These are phyloP conservation scores for Gynandropsis gynandra DNA, from an alignment of 345 rosid species.

Conservation along the genomic window DNA sequence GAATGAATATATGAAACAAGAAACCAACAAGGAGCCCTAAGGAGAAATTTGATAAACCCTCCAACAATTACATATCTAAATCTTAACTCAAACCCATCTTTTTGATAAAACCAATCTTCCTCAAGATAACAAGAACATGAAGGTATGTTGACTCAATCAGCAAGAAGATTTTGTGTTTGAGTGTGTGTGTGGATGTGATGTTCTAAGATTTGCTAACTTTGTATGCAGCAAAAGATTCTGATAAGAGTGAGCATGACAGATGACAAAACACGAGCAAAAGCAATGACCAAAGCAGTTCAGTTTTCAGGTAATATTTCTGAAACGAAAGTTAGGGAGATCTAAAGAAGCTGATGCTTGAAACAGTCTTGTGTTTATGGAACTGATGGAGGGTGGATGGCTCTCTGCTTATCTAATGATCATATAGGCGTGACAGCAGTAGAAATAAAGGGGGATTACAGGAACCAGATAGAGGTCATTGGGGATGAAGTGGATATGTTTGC, in stretches of 20 bases:
- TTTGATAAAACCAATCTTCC: neutral
- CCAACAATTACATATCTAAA: neutral
- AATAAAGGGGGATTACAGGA: constrained; percentile 29
- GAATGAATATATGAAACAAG: constrained; percentile 8
- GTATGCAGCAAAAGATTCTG: constrained; percentile 31
- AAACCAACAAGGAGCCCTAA: constrained; percentile 6
- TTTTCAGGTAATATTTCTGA: constrained; percentile 20
- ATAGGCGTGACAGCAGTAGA: constrained; percentile 25
- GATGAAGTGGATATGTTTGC: constrained; percentile 24
- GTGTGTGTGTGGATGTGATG: neutral
- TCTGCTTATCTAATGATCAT: neutral
- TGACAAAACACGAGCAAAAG: constrained; percentile 25
- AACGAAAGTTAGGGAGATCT: neutral
- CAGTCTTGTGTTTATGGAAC: neutral
- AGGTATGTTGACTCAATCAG: constrained; percentile 12
- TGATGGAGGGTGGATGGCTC: neutral
- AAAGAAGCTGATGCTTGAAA: neutral
- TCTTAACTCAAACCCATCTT: constrained; percentile 2
- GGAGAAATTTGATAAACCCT: neutral
- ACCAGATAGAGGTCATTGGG: constrained; percentile 30
- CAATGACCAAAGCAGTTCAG: constrained; percentile 8
- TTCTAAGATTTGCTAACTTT: constrained; percentile 1
- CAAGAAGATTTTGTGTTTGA: constrained; percentile 3
- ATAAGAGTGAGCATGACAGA: constrained; percentile 26
- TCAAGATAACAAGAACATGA: constrained; percentile 22